These are phyloP conservation scores for Dactylellina sp. DNA, from an alignment of 2,329 filamentous ascomycete genomes.

Conservation along the genomic window DNA sequence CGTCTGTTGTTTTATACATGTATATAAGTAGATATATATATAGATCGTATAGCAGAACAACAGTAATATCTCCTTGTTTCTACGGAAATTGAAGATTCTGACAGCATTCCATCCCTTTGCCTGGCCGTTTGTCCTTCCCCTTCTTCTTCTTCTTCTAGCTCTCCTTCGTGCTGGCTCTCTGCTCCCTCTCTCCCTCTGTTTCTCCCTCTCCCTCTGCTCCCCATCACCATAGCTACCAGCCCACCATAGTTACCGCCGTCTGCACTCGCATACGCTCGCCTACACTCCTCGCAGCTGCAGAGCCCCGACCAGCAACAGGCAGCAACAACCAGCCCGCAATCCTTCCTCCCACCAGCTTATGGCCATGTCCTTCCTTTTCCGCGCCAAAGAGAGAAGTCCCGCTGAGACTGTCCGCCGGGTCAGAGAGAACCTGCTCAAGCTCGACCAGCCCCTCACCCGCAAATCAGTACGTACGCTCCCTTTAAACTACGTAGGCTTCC, in stretches of 20 bases:
- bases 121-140: background rate
- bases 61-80: constrained; percentile 14
- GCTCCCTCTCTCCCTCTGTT: constrained; percentile 2
- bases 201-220: background rate
- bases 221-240: constrained; percentile 8
- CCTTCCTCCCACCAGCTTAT: constrained; percentile 21
- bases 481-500: constrained; percentile 8
- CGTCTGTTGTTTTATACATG: background rate
- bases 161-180: constrained; percentile 15
- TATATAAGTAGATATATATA: background rate
- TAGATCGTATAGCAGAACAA: constrained; percentile 3
- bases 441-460: constrained; percentile 71
- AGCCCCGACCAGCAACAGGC: constrained; percentile 3
- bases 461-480: constrained; percentile 69
- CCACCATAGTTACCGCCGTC: background rate
- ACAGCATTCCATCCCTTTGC: background rate
- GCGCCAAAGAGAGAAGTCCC: constrained; percentile 71
- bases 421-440: constrained; percentile 73
- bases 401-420: constrained; percentile 73
- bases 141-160: no score
- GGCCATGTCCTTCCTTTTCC: constrained; percentile 80
- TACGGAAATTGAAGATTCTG: constrained; percentile 4
- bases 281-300: background rate
- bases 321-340: background rate
- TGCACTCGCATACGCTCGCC: background rate